Percentiles rank a stretch among this genome's conserved stretches.
Conservation (phyloP, 192 early-diverging fungal genomes). For the Diversispora eburnea region DNA sequence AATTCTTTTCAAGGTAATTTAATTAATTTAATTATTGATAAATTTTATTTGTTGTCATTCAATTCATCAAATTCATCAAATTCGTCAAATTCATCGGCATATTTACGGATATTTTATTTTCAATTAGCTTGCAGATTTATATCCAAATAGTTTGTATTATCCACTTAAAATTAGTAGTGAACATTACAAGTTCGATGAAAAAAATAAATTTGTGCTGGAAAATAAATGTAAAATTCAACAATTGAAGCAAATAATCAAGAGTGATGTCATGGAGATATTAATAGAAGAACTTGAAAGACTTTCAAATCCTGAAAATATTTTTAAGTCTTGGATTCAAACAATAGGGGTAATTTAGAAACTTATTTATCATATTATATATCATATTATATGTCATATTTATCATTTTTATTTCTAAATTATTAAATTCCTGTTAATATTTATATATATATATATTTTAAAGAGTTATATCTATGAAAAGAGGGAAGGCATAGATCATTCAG, state of each 20-base stretch:
- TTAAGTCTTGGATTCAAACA: conserved; percentile 65
- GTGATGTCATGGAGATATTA: conserved; percentile 54
- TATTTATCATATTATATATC: background rate
- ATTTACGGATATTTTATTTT: no score
- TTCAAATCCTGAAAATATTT: conserved; percentile 63
- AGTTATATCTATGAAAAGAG: conserved; percentile 27
- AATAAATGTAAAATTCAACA: conserved; percentile 32
- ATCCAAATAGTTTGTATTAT: conserved; percentile 64
- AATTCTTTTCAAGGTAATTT: conserved; percentile 41
- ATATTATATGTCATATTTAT: background rate
- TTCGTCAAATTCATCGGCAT: no score
- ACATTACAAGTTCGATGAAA: conserved; percentile 55
- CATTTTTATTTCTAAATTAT: background rate
- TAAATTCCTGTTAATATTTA: background rate
- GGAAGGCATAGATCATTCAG: conserved; percentile 30
- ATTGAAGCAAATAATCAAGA: conserved; percentile 40
- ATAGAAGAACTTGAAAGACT: conserved; percentile 62
- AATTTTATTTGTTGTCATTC: background rate
- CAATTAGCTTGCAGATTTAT: conserved; percentile 54
- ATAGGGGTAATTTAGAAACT: conserved; percentile 34
- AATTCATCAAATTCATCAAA: no score
- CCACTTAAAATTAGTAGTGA: conserved; percentile 69
- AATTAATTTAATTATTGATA: background rate
- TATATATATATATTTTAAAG: background rate
- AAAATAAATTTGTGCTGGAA: background rate